These are phyloP conservation scores for Colletotrichum lentis DNA, from an alignment of 2,329 filamentous ascomycete species.

Conservation along the genomic window DNA sequence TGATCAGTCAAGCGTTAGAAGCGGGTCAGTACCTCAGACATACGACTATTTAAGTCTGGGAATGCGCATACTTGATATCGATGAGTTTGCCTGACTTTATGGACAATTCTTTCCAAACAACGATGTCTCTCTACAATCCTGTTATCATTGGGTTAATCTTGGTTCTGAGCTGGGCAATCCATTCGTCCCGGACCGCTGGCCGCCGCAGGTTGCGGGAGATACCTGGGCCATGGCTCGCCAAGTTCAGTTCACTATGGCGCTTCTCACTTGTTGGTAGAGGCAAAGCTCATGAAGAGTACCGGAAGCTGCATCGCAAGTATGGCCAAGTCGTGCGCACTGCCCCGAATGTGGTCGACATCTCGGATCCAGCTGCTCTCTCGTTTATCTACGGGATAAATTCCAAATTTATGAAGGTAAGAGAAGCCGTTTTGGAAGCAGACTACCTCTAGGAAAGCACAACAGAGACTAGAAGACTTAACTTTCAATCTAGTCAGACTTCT, in stretches of 20 bases:
- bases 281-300: neutral
- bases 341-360: conserved; percentile 76
- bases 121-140: no score
- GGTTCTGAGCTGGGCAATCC: neutral
- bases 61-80: no score
- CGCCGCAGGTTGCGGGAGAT: neutral
- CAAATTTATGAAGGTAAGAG: conserved; percentile 74
- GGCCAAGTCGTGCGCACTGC: conserved; percentile 79
- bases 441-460: no score
- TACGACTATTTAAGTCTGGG: no score
- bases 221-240: neutral
- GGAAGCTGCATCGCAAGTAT: conserved; percentile 69
- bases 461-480: neutral
- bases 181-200: neutral
- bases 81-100: no score
- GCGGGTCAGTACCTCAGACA: no score
- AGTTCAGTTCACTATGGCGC: neutral
- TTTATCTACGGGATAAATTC: conserved; percentile 84
- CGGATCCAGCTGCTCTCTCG: conserved; percentile 75
- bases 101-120: no score
- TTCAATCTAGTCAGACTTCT: conserved; percentile 72
- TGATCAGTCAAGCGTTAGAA: no score
- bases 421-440: conserved; percentile 29
- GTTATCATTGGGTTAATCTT: no score
- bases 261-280: neutral